phyloP scores from a whole-genome alignment of 2,329 filamentous ascomycete genomes.

The Dactylellina sp. region DNA sequence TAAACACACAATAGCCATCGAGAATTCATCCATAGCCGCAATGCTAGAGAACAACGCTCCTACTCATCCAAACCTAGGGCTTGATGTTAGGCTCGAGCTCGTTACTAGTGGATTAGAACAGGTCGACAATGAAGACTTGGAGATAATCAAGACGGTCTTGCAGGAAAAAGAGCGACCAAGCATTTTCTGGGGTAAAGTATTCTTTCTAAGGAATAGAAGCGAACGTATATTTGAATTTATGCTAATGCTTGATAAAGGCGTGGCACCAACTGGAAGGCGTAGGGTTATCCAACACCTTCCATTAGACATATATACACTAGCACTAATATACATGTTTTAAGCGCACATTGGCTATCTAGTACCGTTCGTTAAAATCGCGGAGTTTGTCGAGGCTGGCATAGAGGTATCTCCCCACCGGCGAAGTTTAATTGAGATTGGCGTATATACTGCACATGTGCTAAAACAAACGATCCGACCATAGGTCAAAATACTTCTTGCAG shows the following conservation, averaged over 20 bases:
- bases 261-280: constrained; percentile 10
- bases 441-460: too few species aligned
- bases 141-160: constrained; percentile 12
- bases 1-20: too few species aligned
- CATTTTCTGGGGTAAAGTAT: constrained; percentile 23
- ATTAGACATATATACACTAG: not conserved
- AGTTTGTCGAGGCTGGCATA: constrained; percentile 24
- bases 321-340: not conserved
- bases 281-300: constrained; percentile 1
- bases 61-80: too few species aligned
- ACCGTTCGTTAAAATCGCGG: constrained; percentile 35
- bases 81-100: constrained; percentile 10
- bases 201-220: not conserved
- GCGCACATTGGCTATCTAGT: constrained; percentile 44
- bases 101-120: constrained; percentile 21
- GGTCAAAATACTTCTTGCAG: constrained; percentile 34
- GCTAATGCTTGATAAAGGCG: not conserved
- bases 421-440: not conserved
- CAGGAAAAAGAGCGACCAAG: constrained; percentile 11
- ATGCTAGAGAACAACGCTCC: too few species aligned
- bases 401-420: constrained; percentile 21
- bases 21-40: too few species aligned
- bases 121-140: not conserved
- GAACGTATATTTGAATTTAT: not conserved
- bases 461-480: constrained; percentile 8